A percentile compares a stretch with the other conserved stretches of the same genome.
These are phyloP conservation scores for Agroathelia rolfsii DNA, from an alignment of 1,284 basidiomycete genomes.

Conservation along the genomic window DNA sequence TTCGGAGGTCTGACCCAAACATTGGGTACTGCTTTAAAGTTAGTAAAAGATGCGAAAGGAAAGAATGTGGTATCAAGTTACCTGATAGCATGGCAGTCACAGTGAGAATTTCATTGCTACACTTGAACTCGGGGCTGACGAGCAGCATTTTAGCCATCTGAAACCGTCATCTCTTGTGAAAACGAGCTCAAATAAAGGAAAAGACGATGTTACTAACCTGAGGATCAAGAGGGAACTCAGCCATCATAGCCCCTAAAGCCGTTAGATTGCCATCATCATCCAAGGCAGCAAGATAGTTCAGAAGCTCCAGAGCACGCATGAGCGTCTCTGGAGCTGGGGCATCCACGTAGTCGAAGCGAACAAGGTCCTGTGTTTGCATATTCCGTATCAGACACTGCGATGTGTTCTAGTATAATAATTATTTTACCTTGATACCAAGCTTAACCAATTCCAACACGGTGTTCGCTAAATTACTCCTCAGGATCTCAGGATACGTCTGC, in stretches of 20 bases:
- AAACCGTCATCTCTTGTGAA: conserved; percentile 9
- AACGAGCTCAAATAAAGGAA: conserved; percentile 26
- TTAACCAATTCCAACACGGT: conserved; percentile 93
- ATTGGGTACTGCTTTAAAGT: conserved; percentile 86
- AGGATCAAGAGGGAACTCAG: conserved; percentile 73
- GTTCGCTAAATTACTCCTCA: conserved; percentile 88
- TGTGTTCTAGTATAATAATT: no score
- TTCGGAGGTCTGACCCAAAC: conserved; percentile 89
- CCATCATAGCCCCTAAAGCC: conserved; percentile 76
- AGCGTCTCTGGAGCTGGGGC: conserved; percentile 72
- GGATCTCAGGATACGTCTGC: conserved; percentile 93
- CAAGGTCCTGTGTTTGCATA: conserved; percentile 39
- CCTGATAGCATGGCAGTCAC: conserved; percentile 90
- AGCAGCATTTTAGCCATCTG: conserved; percentile 70
- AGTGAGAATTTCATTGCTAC: conserved; percentile 68
- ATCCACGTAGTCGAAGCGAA: conserved; percentile 70
- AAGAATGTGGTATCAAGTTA: conserved; percentile 22
- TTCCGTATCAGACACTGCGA: no score
- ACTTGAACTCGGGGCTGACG: conserved; percentile 67
- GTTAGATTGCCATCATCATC: conserved; percentile 73
- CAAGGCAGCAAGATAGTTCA: conserved; percentile 67
- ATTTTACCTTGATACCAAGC: conserved; percentile 74
- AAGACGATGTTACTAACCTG: conserved; percentile 43
- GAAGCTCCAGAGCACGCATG: conserved; percentile 69
- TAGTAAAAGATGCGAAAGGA: not conserved